These are phyloP conservation scores for Letharia lupina DNA, from an alignment of 495 filamentous ascomycete species.

Conservation along the genomic window DNA sequence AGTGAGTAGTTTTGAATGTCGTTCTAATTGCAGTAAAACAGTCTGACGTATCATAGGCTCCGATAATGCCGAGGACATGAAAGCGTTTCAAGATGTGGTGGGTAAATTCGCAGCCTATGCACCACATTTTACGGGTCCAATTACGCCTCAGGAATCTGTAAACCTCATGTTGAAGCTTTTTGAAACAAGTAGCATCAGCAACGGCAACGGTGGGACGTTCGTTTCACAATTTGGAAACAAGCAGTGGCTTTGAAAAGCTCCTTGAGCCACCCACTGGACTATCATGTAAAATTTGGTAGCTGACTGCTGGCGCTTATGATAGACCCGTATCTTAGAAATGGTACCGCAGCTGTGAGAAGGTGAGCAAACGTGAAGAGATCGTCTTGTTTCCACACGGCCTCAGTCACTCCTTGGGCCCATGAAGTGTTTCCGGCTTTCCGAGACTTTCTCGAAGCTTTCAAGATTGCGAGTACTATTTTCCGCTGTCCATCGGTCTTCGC, in stretches of 20 bases:
- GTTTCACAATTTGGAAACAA: slow-evolving; percentile 49
- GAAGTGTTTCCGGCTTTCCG: neutral
- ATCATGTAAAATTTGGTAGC: neutral
- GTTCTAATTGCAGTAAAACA: slow-evolving; percentile 16
- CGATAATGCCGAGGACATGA: slow-evolving; percentile 36
- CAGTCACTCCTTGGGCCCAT: neutral
- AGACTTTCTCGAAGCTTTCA: neutral
- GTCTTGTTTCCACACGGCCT: neutral
- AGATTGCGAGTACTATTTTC: neutral
- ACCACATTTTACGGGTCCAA: slow-evolving; percentile 43
- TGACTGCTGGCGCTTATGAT: neutral
- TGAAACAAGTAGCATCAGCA: slow-evolving; percentile 40
- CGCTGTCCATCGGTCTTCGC: neutral
- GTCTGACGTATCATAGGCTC: slow-evolving; percentile 13
- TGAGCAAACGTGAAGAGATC: neutral
- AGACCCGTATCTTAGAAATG: neutral
- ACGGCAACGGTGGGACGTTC: slow-evolving; percentile 43
- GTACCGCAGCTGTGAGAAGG: neutral
- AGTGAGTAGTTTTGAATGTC: neutral
- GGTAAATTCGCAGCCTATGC: slow-evolving; percentile 36
- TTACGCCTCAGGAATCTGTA: slow-evolving; percentile 38
- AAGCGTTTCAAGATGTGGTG: slow-evolving; percentile 26
- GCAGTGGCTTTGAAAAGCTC: slow-evolving; percentile 31
- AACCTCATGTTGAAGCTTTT: slow-evolving; percentile 31
- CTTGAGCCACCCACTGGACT: neutral